Base-by-base conservation (phyloP, 345 rosid genomes). In the Acer yangbiense region DNA sequence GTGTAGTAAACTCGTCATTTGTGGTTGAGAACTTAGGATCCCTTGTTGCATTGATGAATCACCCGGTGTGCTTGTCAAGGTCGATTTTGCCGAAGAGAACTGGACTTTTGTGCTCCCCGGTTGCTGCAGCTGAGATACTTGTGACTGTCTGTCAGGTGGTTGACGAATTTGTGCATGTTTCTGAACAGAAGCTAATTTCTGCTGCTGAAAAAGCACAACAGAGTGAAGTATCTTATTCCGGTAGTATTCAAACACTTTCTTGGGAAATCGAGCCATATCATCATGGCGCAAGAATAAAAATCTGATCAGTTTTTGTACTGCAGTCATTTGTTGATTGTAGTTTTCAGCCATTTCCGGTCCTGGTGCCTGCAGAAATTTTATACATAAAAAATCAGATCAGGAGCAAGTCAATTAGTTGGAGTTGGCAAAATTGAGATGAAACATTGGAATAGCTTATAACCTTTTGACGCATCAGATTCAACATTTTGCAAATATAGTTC, bases 1-100 rank as follows among this genome's bases (percentile, higher is more conserved):
- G 44, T 27, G 52, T 12, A 43, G 46, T 50, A 70, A 72, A n/a
- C 69, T 54, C 27, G 20, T 29, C 41, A 39, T 39, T 66, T 55
- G 44, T 43, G 77, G 72, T 57, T 14, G 77, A 41, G 77, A 57
- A 55, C 32, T 57, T 57, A 8, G 77, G 60, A 46, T 21, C 68
- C 67, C 68, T 41, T 62, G 77, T 68, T 73, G 74, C 65, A 64
- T 60, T 32, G 69, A 14, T 61, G 57, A 75, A 79, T 27, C 65
- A 14, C 25, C 54, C 16, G 57, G 57, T 13, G 66, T 58, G 73
- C 58, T 67, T 17, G 62, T 73, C 52, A 54, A n/a, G n/a, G 64
- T 44, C 48, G 52, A 66, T 41, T 57, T 55, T 77, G 44, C 32
- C 20, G 55, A 54, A 71, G 39, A 50, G 27, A 25, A 32, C 23